Conservation (phyloP, 345 rosid genomes). For the Aquilaria yunnanensis region DNA sequence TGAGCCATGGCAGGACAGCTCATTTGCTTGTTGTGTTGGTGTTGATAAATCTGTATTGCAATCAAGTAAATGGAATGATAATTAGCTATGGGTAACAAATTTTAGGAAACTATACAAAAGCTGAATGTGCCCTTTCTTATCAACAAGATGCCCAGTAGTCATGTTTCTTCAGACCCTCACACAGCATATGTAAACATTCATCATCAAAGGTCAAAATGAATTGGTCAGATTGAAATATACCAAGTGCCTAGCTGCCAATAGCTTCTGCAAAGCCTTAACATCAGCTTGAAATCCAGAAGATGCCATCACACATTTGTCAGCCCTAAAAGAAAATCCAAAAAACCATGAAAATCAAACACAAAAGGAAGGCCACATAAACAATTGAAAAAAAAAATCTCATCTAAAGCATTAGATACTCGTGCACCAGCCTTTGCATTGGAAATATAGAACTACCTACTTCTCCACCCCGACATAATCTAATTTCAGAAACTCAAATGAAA, state of each 20-base stretch:
- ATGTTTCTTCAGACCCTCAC: background rate
- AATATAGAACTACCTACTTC: too few species aligned
- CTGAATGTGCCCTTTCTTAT: background rate
- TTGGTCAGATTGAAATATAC: conserved; percentile 34
- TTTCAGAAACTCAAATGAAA: too few species aligned
- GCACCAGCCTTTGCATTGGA: too few species aligned
- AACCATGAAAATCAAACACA: background rate
- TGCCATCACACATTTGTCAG: conserved; percentile 75
- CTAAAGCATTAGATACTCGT: too few species aligned
- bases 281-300: conserved; percentile 99
- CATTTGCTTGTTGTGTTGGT: conserved; percentile 98
- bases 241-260: conserved; percentile 76
- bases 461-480: too few species aligned
- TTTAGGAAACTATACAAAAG: background rate
- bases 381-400: too few species aligned
- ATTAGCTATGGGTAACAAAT: background rate
- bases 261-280: conserved; percentile 88
- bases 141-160: background rate
- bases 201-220: conserved; percentile 2
- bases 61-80: background rate
- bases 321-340: conserved; percentile 30
- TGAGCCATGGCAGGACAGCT: conserved; percentile 97
- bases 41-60: conserved; percentile 73
- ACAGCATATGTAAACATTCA: too few species aligned
- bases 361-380: background rate